Evolutionary conservation across 2,329 filamentous ascomycete genomes (phyloP).

Genomic region (Alternaria solani): DNA sequence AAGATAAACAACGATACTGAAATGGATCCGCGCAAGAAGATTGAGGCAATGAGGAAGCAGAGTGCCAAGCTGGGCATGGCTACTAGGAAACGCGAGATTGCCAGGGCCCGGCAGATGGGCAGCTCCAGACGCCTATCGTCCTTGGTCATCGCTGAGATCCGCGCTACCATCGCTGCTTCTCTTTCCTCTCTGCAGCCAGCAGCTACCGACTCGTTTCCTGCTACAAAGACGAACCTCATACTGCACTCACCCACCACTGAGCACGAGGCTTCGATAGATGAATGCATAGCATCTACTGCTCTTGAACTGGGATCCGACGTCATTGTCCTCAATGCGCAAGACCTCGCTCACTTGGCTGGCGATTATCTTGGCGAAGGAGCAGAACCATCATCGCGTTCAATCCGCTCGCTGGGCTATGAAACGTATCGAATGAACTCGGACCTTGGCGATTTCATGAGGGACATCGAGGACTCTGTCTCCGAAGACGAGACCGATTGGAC

Average conservation of each 20-base stretch:
- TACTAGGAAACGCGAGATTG: constrained; percentile 23
- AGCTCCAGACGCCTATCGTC: constrained; percentile 33
- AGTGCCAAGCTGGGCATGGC: constrained; percentile 21
- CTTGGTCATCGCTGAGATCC: constrained; percentile 55
- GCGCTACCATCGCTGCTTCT: constrained; percentile 60
- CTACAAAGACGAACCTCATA: constrained; percentile 64
- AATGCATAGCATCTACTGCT: constrained; percentile 70
- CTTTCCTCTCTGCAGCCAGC: constrained; percentile 48
- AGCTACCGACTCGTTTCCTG: constrained; percentile 56
- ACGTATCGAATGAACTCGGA: constrained; percentile 56
- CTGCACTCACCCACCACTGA: constrained; percentile 67
- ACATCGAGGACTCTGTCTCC: constrained; percentile 35
- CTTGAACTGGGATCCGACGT: constrained; percentile 70
- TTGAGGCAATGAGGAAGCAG: constrained; percentile 24
- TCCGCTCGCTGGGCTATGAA: constrained; percentile 63
- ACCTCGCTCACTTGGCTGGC: constrained; percentile 73
- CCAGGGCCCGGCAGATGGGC: constrained; percentile 20
- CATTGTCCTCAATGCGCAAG: constrained; percentile 72
- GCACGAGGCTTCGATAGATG: constrained; percentile 63
- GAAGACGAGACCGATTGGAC: constrained; percentile 51
- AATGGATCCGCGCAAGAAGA: constrained; percentile 13
- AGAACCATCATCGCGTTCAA: constrained; percentile 57
- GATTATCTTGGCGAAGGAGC: constrained; percentile 72
- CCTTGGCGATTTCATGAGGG: constrained; percentile 34
- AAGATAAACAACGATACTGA: constrained; percentile 21